phyloP scores from a whole-genome alignment of 2,329 filamentous ascomycete species.

The Aureobasidium sp. region DNA sequence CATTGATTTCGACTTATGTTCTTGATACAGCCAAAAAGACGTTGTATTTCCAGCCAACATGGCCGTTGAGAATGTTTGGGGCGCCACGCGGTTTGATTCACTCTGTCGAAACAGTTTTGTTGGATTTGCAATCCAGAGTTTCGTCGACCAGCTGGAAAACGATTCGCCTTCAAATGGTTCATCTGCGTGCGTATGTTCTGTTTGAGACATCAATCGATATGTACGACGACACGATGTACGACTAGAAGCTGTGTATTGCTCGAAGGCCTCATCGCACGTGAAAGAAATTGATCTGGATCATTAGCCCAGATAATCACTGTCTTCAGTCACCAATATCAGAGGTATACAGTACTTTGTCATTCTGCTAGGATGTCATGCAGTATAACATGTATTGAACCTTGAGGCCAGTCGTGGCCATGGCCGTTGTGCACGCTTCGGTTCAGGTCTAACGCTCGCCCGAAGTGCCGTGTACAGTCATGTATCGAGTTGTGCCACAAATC shows the following conservation, averaged over 20 bases:
- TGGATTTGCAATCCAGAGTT: neutral
- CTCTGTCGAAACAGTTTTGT: neutral
- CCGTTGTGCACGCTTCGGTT: neutral
- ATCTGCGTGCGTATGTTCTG: neutral
- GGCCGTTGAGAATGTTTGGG: slow-evolving; percentile 1
- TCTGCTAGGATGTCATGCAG: neutral
- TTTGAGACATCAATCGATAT: neutral
- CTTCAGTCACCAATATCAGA: too few species aligned
- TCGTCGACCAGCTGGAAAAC: neutral
- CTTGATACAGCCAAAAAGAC: neutral
- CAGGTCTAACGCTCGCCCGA: neutral
- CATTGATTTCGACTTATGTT: neutral
- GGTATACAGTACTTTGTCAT: neutral
- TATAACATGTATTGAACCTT: neutral
- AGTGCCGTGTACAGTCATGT: neutral
- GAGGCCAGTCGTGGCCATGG: neutral
- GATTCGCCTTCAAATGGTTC: neutral
- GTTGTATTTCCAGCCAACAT: slow-evolving; percentile 1
- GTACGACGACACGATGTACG: neutral
- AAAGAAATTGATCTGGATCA: neutral
- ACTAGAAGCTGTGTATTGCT: neutral
- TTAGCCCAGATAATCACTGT: neutral
- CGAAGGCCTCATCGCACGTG: neutral
- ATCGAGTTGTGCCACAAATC: too few species aligned
- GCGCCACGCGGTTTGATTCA: neutral